A percentile compares a stretch with the other conserved stretches of the same genome.
Evolutionary conservation across 345 rosid species (phyloP).

Genomic region (Acer campestre): DNA sequence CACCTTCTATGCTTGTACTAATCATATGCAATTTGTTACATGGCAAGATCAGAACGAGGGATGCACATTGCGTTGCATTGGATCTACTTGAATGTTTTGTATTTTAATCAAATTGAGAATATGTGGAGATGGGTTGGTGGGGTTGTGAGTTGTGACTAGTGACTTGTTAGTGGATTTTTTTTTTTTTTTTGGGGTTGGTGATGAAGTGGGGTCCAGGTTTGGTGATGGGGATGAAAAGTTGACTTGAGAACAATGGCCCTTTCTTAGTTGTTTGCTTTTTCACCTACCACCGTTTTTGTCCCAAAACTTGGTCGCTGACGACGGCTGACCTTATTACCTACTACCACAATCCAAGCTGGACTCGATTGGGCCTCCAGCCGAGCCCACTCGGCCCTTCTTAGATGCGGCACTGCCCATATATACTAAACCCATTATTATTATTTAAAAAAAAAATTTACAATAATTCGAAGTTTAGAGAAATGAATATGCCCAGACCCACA

Average conservation of each 20-base stretch:
- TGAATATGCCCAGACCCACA: no score
- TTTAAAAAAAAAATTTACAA: no score
- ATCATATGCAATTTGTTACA: background rate
- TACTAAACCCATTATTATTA: no score
- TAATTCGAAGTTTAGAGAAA: no score
- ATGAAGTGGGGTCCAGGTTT: constrained; percentile 18
- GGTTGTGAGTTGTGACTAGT: background rate
- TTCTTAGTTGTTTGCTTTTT: background rate
- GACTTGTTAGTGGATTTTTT: background rate
- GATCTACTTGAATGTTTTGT: no score
- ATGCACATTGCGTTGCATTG: background rate
- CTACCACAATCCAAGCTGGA: background rate
- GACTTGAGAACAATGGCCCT: background rate
- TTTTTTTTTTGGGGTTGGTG: background rate
- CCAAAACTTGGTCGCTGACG: background rate
- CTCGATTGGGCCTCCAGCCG: background rate
- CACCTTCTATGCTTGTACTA: no score
- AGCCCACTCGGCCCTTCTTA: no score
- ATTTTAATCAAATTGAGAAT: no score
- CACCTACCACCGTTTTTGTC: background rate
- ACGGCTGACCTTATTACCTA: constrained; percentile 19
- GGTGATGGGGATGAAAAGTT: background rate
- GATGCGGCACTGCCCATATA: no score
- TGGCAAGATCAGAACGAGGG: background rate
- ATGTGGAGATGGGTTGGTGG: constrained; percentile 9